Percentiles rank a stretch among this genome's conserved stretches.
Conservation (phyloP, 768 basidiomycete genomes). For the Russula brevipes region DNA sequence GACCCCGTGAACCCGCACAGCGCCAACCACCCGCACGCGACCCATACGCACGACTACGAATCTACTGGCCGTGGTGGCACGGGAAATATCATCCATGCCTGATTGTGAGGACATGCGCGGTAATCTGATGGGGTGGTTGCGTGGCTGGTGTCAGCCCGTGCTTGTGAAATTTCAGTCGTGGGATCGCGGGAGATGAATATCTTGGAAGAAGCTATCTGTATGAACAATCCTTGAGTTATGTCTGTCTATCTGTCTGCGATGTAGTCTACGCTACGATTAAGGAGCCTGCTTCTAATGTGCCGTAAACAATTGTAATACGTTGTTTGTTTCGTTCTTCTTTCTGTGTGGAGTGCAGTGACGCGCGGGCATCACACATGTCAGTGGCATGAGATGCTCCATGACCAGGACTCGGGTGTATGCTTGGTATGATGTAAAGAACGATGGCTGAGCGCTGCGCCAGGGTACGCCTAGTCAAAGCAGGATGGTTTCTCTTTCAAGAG, state of each 20-base stretch:
- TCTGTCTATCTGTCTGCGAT: not conserved
- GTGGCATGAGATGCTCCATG: too few species aligned
- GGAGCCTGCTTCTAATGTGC: not conserved
- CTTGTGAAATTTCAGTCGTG: not conserved
- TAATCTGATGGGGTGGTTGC: not conserved
- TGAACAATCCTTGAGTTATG: not conserved
- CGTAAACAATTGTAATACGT: not conserved
- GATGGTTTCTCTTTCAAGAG: not conserved
- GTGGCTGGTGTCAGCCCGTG: not conserved
- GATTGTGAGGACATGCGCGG: not conserved
- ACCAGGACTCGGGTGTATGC: too few species aligned
- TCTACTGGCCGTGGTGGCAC: slow-evolving; percentile 55
- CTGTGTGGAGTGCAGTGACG: not conserved
- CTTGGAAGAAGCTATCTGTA: not conserved
- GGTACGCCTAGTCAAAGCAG: too few species aligned
- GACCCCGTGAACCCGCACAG: slow-evolving; percentile 13
- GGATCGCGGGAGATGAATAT: not conserved
- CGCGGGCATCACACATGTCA: too few species aligned
- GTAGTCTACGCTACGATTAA: not conserved
- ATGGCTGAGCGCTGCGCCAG: too few species aligned
- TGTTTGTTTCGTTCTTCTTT: not conserved
- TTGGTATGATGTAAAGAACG: too few species aligned
- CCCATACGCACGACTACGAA: slow-evolving; percentile 31
- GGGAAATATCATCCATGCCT: slow-evolving; percentile 45
- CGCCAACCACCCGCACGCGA: slow-evolving; percentile 2